Conservation (phyloP, 345 rosid genomes). For the Brassica juncea region DNA sequence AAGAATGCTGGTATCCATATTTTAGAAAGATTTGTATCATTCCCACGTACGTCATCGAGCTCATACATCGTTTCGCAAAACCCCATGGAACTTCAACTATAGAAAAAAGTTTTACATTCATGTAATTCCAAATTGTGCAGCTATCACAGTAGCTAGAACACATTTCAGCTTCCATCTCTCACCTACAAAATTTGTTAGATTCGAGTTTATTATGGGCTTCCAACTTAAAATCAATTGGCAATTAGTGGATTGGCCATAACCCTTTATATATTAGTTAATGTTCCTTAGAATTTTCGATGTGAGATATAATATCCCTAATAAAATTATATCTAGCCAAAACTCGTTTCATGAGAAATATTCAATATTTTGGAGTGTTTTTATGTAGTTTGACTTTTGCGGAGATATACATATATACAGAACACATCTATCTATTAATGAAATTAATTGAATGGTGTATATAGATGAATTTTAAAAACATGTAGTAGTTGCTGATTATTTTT, state of each 20-base stretch:
- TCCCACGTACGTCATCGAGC: constrained; percentile 39
- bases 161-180: constrained; percentile 20
- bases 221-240: too few species aligned
- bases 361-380: too few species aligned
- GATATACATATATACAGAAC: not conserved
- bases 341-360: not conserved
- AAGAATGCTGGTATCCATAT: constrained; percentile 6
- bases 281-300: too few species aligned
- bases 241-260: too few species aligned
- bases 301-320: too few species aligned
- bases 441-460: not conserved
- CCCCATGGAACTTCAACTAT: constrained; percentile 8
- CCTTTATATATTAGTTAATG: too few species aligned
- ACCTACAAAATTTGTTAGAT: not conserved
- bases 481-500: too few species aligned
- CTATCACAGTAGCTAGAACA: not conserved
- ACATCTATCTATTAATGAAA: not conserved
- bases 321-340: not conserved
- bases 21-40: constrained; percentile 20
- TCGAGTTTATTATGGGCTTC: too few species aligned
- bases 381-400: not conserved
- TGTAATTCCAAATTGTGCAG: not conserved
- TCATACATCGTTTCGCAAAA: constrained; percentile 15
- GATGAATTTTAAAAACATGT: not conserved
- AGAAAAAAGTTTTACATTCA: constrained; percentile 13